These are phyloP conservation scores for Tilletia walkeri DNA, from an alignment of 1,284 basidiomycete genomes.

Conservation along the genomic window DNA sequence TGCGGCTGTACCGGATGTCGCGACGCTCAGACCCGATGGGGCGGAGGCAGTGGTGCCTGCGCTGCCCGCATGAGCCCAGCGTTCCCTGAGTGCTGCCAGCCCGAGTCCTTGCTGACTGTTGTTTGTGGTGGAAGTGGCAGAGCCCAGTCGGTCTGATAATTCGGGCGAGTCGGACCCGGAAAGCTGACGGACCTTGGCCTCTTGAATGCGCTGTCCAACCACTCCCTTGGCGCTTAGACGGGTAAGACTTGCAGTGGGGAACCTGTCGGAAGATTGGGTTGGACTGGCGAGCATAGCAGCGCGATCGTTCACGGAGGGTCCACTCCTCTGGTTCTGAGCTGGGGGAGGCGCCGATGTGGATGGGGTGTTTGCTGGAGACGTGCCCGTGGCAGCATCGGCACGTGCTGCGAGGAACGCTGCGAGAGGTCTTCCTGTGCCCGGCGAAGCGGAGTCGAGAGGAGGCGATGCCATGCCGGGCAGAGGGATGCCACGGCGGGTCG, in stretches of 20 bases:
- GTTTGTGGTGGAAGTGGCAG: too few relatives aligned
- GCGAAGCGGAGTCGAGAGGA: neutral
- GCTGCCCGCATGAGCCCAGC: slow-evolving; percentile 31
- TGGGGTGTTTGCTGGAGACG: neutral
- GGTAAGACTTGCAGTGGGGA: slow-evolving; percentile 40
- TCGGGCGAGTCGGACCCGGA: slow-evolving; percentile 15
- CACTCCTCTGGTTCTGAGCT: too few relatives aligned
- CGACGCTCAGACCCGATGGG: too few relatives aligned
- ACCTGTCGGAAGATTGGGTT: slow-evolving; percentile 26
- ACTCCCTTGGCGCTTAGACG: slow-evolving; percentile 42
- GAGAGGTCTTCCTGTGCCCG: neutral
- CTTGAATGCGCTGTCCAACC: slow-evolving; percentile 46
- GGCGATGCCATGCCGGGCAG: slow-evolving; percentile 4
- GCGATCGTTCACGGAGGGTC: too few relatives aligned
- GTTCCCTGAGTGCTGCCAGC: slow-evolving; percentile 29
- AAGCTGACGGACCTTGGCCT: slow-evolving; percentile 38
- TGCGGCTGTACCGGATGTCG: neutral
- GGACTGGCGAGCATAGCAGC: neutral
- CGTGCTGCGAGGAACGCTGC: slow-evolving; percentile 11
- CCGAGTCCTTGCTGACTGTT: neutral
- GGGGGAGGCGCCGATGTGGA: neutral
- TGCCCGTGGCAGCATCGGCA: neutral
- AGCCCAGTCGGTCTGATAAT: neutral
- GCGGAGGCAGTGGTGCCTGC: slow-evolving; percentile 19
- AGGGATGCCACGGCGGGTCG: neutral